phyloP scores from a whole-genome alignment of 768 basidiomycete species.

The Tulasnella sp. region DNA sequence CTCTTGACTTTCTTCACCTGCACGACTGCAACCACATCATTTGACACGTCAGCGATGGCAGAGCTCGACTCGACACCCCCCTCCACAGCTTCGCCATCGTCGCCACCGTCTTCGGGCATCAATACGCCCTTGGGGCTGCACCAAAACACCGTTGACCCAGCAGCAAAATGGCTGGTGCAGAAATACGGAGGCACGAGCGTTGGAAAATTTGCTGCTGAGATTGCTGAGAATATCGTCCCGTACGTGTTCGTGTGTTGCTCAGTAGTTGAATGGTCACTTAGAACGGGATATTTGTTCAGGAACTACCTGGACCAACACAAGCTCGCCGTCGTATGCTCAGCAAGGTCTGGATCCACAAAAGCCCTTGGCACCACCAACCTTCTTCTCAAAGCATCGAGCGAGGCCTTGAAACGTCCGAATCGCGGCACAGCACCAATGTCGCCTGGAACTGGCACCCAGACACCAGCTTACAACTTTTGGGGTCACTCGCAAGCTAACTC shows the following conservation, averaged over 20 bases:
- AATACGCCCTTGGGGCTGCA: constrained; percentile 57
- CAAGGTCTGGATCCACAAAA: constrained; percentile 91
- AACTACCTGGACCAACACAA: constrained; percentile 66
- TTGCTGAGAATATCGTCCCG: constrained; percentile 78
- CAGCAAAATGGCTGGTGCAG: constrained; percentile 78
- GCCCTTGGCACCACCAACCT: constrained; percentile 92
- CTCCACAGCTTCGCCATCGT: neutral
- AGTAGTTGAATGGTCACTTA: neutral
- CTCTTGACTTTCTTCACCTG: neutral
- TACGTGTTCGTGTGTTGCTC: constrained; percentile 33
- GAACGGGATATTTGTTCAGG: constrained; percentile 28
- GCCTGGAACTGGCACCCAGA: constrained; percentile 31
- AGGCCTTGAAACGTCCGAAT: constrained; percentile 42
- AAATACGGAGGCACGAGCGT: constrained; percentile 93
- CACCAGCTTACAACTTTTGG: constrained; percentile 34
- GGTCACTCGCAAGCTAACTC: constrained; percentile 16
- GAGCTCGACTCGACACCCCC: constrained; percentile 1
- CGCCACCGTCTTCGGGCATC: constrained; percentile 8
- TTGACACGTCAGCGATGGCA: neutral
- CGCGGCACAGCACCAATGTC: constrained; percentile 19
- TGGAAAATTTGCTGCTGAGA: constrained; percentile 77
- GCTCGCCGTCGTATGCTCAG: constrained; percentile 91
- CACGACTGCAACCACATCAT: neutral
- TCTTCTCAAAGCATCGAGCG: constrained; percentile 73
- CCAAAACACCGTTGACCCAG: constrained; percentile 64